Evolutionary conservation across 2,329 filamentous ascomycete genomes (phyloP).

Genomic region (Stemphylium vesicarium): DNA sequence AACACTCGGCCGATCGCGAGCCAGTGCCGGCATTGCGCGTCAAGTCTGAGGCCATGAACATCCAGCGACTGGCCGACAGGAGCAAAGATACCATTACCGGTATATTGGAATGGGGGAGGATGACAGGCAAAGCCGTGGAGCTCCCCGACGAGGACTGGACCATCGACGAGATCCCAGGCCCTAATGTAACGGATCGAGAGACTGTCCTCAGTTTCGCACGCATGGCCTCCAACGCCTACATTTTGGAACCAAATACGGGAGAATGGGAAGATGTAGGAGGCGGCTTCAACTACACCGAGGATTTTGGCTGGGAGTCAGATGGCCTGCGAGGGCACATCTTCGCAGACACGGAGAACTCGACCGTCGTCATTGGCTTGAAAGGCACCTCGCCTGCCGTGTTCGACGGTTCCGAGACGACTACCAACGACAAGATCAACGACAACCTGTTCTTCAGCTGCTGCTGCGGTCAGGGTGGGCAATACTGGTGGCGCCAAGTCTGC

Average conservation of each 20-base stretch:
- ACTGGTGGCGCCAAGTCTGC: slow-evolving; percentile 89
- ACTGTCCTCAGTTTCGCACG: slow-evolving; percentile 84
- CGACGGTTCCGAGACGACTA: slow-evolving; percentile 95
- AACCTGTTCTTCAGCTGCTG: slow-evolving; percentile 99
- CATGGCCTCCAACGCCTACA: slow-evolving; percentile 91
- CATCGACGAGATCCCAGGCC: slow-evolving; percentile 76
- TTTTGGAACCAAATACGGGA: slow-evolving; percentile 70
- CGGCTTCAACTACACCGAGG: slow-evolving; percentile 82
- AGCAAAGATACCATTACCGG: slow-evolving; percentile 77
- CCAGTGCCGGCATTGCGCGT: slow-evolving; percentile 56
- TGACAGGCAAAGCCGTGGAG: slow-evolving; percentile 69
- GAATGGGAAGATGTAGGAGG: slow-evolving; percentile 77
- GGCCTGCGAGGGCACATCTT: slow-evolving; percentile 92
- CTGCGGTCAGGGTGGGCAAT: slow-evolving; percentile 90
- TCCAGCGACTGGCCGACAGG: slow-evolving; percentile 82
- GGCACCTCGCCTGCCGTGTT: slow-evolving; percentile 89
- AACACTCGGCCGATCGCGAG: slow-evolving; percentile 49
- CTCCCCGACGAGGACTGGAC: slow-evolving; percentile 81
- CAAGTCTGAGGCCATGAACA: slow-evolving; percentile 69
- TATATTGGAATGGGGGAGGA: slow-evolving; percentile 74
- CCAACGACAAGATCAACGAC: slow-evolving; percentile 97
- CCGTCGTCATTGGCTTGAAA: slow-evolving; percentile 90
- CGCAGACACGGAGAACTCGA: slow-evolving; percentile 82
- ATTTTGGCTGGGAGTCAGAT: slow-evolving; percentile 92
- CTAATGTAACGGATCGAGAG: slow-evolving; percentile 83